phyloP scores from a whole-genome alignment of 192 early-diverging fungal species.

The Backusella australiensis region DNA sequence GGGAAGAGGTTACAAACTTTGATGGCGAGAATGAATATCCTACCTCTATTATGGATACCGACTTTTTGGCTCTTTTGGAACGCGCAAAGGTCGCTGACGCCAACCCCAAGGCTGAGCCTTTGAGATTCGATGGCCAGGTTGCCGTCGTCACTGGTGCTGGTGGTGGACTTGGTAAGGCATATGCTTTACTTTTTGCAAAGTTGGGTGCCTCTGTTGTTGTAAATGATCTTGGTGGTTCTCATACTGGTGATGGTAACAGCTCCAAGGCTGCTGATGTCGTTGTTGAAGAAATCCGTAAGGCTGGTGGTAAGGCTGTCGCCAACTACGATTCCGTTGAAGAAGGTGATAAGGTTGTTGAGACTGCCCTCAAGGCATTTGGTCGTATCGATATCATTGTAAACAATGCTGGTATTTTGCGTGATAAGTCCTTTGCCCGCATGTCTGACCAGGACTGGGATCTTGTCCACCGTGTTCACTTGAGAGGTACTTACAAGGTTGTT shows the following conservation, averaged over 20 bases:
- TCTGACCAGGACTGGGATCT: conserved; percentile 95
- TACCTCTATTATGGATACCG: conserved; percentile 69
- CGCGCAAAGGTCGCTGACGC: conserved; percentile 64
- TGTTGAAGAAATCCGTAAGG: conserved; percentile 74
- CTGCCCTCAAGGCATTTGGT: conserved; percentile 83
- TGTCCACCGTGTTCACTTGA: conserved; percentile 86
- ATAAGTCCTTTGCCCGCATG: conserved; percentile 90
- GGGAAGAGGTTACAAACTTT: conserved; percentile 75
- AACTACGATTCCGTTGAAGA: conserved; percentile 95
- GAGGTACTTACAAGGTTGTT: conserved; percentile 90
- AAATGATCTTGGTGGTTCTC: conserved; percentile 80
- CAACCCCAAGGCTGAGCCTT: conserved; percentile 54
- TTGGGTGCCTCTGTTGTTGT: conserved; percentile 85
- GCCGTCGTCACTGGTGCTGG: conserved; percentile 91
- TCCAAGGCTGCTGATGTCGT: conserved; percentile 66
- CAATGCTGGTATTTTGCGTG: conserved; percentile 97
- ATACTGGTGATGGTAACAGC: conserved; percentile 40
- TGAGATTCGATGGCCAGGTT: conserved; percentile 78
- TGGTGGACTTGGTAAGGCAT: conserved; percentile 88
- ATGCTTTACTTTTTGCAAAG: conserved; percentile 82
- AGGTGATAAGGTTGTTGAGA: conserved; percentile 92
- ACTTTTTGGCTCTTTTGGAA: conserved; percentile 80
- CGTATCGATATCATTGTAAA: conserved; percentile 87
- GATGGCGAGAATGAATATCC: conserved; percentile 63
- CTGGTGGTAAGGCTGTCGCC: conserved; percentile 90